Evolutionary conservation across 2,329 filamentous ascomycete species (phyloP).

Genomic region (Biscogniauxia mediterranea): DNA sequence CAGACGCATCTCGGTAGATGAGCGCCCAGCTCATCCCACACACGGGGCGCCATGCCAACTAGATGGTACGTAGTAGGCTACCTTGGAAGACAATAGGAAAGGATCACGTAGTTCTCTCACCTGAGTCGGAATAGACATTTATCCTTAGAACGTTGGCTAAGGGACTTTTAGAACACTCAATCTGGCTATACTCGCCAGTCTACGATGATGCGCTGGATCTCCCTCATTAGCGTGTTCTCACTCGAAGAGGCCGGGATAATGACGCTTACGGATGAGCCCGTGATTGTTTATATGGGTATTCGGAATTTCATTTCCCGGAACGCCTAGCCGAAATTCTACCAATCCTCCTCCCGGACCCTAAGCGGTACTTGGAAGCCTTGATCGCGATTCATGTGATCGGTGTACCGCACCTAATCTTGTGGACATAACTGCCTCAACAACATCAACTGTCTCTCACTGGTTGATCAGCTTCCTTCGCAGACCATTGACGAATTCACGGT

Average conservation of each 20-base stretch:
- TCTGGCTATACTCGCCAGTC: neutral
- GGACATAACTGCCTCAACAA: neutral
- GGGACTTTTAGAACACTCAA: neutral
- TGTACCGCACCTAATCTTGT: neutral
- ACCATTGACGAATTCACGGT: conserved; percentile 62
- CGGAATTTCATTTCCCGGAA: neutral
- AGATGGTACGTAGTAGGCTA: no score
- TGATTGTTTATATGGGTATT: neutral
- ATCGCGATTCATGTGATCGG: neutral
- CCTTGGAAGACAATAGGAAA: no score
- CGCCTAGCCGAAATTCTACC: neutral
- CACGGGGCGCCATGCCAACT: no score
- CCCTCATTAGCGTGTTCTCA: neutral
- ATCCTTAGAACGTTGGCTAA: neutral
- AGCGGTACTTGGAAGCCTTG: neutral
- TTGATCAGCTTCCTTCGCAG: conserved; percentile 55
- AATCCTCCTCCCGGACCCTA: neutral
- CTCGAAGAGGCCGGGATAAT: neutral
- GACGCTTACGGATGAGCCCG: neutral
- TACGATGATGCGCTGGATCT: neutral
- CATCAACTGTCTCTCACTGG: conserved; percentile 4
- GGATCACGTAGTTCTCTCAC: neutral
- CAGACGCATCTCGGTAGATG: no score
- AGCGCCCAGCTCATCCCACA: no score
- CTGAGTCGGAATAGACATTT: neutral